A percentile compares a stretch with the other conserved stretches of the same genome.
Evolutionary conservation across 2,329 filamentous ascomycete species (phyloP).

Genomic region (Cadophora gregata): DNA sequence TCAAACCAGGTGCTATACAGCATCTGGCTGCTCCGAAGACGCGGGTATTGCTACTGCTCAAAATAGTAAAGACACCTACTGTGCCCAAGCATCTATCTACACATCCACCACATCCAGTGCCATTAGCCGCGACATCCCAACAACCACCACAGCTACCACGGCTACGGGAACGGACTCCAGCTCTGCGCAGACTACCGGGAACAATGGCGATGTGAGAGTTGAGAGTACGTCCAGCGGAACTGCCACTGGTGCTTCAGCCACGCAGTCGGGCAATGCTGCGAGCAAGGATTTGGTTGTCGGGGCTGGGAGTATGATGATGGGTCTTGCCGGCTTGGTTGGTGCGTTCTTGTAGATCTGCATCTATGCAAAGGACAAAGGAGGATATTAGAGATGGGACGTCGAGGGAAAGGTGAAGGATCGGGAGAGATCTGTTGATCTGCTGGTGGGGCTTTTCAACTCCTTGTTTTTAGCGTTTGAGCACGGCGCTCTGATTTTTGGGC

Average conservation of each 20-base stretch:
- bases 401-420: not conserved
- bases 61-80: constrained; percentile 37
- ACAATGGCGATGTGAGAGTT: constrained; percentile 14
- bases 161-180: constrained; percentile 12
- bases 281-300: constrained; percentile 29
- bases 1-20: constrained; percentile 48
- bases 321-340: constrained; percentile 35
- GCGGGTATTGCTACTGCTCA: constrained; percentile 37
- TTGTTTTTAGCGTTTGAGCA: constrained; percentile 25
- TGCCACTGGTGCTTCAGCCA: constrained; percentile 17
- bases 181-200: constrained; percentile 15
- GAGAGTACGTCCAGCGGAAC: constrained; percentile 24
- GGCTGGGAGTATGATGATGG: constrained; percentile 30
- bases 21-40: constrained; percentile 67
- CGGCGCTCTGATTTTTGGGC: constrained; percentile 8
- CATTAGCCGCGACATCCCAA: constrained; percentile 31
- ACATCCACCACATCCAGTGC: constrained; percentile 27
- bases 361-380: not conserved
- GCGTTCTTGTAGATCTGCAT: constrained; percentile 32
- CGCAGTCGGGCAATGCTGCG: constrained; percentile 29
- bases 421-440: not conserved
- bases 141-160: constrained; percentile 20
- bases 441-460: not conserved
- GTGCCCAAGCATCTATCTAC: constrained; percentile 37
- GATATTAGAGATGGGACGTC: not conserved